These are phyloP conservation scores for Vanrija sp. DNA, from an alignment of 1,284 basidiomycete species.

Conservation along the genomic window DNA sequence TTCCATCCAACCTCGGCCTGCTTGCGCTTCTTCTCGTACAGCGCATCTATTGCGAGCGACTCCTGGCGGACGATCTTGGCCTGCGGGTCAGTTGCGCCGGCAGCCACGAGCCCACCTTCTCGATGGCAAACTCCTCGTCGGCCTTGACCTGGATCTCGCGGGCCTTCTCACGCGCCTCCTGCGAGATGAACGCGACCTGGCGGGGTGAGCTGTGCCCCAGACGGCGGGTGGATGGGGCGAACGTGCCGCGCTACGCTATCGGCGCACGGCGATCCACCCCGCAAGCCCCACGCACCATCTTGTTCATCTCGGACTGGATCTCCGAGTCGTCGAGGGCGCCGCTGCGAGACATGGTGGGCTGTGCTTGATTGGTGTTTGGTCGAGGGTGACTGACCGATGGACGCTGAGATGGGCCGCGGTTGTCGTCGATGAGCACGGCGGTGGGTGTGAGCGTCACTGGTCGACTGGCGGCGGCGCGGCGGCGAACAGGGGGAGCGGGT, in stretches of 20 bases:
- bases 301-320: slow-evolving; percentile 95
- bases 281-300: slow-evolving; percentile 68
- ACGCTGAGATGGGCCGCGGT: not conserved
- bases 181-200: slow-evolving; percentile 95
- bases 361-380: not conserved
- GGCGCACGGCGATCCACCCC: slow-evolving; percentile 31
- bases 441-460: too few relatives aligned
- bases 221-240: not conserved
- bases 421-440: too few relatives aligned
- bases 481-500: too few relatives aligned
- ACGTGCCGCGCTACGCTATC: slow-evolving; percentile 4
- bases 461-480: too few relatives aligned
- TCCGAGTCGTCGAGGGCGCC: slow-evolving; percentile 88
- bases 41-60: slow-evolving; percentile 82
- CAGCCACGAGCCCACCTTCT: slow-evolving; percentile 62
- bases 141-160: slow-evolving; percentile 95
- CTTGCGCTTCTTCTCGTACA: slow-evolving; percentile 91
- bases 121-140: slow-evolving; percentile 94
- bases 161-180: slow-evolving; percentile 92
- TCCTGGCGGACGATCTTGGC: slow-evolving; percentile 94
- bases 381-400: not conserved
- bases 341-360: slow-evolving; percentile 45
- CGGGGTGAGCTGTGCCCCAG: not conserved
- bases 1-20: slow-evolving; percentile 87
- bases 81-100: slow-evolving; percentile 49